Percentiles rank a stretch among this genome's conserved stretches.
Evolutionary conservation across 345 rosid species (phyloP).

Genomic region (Hirschfeldia incana): DNA sequence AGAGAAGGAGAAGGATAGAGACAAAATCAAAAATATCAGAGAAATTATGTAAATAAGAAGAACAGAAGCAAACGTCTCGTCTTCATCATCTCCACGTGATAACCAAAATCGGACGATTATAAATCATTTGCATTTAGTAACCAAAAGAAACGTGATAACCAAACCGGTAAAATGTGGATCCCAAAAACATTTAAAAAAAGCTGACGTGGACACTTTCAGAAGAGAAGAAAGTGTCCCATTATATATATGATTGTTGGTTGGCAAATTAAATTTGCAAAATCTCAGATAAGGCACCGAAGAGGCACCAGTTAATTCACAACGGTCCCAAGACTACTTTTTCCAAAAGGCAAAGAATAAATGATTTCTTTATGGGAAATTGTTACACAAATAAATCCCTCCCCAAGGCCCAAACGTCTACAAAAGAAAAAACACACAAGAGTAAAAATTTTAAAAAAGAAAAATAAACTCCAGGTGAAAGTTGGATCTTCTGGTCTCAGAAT

Average conservation of each 20-base stretch:
- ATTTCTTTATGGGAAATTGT: neutral
- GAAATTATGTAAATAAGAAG: too few relatives aligned
- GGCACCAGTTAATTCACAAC: constrained; percentile 1
- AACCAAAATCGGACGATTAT: too few relatives aligned
- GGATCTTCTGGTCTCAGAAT: neutral
- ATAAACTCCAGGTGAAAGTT: neutral
- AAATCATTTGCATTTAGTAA: too few relatives aligned
- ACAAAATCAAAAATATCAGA: too few relatives aligned
- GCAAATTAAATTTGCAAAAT: neutral
- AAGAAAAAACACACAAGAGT: neutral
- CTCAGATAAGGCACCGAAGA: neutral
- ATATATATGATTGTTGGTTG: neutral
- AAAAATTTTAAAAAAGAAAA: neutral
- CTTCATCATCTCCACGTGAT: too few relatives aligned
- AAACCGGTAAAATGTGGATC: too few relatives aligned
- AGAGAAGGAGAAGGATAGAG: too few relatives aligned
- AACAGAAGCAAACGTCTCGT: too few relatives aligned
- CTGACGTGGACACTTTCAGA: too few relatives aligned
- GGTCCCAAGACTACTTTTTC: neutral
- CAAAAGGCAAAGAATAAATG: neutral
- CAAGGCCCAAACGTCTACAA: neutral
- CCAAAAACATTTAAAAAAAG: too few relatives aligned
- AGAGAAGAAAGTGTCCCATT: too few relatives aligned
- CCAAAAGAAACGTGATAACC: too few relatives aligned
- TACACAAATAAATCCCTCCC: neutral